Evolutionary conservation across 1,284 basidiomycete genomes (phyloP), one percentile per base, ranked within the genome.

Genomic region (Afroboletus lepidellus): DNA sequence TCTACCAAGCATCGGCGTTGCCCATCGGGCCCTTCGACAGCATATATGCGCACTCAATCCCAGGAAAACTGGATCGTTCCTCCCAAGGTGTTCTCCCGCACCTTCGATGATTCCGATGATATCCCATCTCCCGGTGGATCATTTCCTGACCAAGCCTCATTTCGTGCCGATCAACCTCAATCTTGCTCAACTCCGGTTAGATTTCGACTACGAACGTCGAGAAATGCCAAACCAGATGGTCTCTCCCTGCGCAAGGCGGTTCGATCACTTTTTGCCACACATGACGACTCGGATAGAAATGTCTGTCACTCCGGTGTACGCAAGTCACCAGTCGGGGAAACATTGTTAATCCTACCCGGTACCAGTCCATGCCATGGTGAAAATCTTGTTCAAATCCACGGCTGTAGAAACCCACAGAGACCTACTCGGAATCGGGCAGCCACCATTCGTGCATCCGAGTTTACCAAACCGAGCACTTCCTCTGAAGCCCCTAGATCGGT

Each of bases 381-480:
- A 18, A 42, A 20, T 21, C 16, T 48, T 16, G 12, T 41, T 18
- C n/a, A n/a, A n/a, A 21, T 27, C 5, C 36, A 27, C 18, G 5
- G 36, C 11, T 43, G 27, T 23, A 38, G n/a, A 21, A 48, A n/a
- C 9, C 5, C 12, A 43, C 43, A 41, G 23, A 38, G 11, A 18
- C 38, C 41, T n/a, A 20, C 51, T 50, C 60, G 67, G 20, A 55
- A 60, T 11, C 61, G 69, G 11, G 68, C 68, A 1, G 48, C 58
- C 5, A 71, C 67, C 25, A 71, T 69, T 33, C 67, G 69, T 13
- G 65, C 66, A 21, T 62, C 67, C 3, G 69, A 69, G 36, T 62
- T 54, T 42, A 21, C 15, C 30, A 57, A 54, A 23, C 36, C 53
- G 8, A 29, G 37, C 2, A 4, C 38, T n/a, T 12, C 50, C 23